Conservation (phyloP, 257 asterid genomes). For the Coffea eugenioides region DNA sequence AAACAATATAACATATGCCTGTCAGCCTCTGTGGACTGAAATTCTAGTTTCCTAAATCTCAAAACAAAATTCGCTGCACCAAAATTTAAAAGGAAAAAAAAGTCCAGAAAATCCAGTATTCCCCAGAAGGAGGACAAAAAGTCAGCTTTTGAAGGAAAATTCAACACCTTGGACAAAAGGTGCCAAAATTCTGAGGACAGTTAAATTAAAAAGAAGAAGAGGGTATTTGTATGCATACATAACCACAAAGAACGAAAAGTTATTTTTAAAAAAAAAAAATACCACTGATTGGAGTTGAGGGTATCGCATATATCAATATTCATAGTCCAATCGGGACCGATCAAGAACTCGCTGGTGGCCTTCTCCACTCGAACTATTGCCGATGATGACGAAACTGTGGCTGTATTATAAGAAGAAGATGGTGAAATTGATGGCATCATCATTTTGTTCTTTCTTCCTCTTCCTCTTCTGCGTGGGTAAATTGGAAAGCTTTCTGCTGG, state of each 20-base stretch:
- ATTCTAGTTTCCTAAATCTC: background rate
- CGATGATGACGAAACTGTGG: slow-evolving; percentile 44
- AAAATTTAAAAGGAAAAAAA: no score
- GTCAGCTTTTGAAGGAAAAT: slow-evolving; percentile 3
- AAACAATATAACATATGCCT: background rate
- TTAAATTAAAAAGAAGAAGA: background rate
- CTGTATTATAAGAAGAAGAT: slow-evolving; percentile 21
- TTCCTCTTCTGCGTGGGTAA: background rate
- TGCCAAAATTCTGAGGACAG: background rate
- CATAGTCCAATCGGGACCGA: slow-evolving; percentile 95
- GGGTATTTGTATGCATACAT: background rate
- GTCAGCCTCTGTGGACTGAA: background rate
- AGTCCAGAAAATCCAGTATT: background rate
- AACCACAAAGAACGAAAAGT: background rate
- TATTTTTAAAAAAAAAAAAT: slow-evolving; percentile 14
- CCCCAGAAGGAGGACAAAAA: background rate
- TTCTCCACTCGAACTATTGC: slow-evolving; percentile 77
- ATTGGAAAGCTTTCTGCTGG: background rate
- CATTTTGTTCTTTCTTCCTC: slow-evolving; percentile 4
- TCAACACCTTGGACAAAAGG: background rate
- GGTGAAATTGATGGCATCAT: slow-evolving; percentile 31
- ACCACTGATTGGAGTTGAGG: slow-evolving; percentile 74
- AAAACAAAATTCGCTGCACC: background rate
- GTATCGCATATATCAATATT: slow-evolving; percentile 88
- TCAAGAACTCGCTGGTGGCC: slow-evolving; percentile 97